phyloP scores from a whole-genome alignment of 345 rosid species.

The Rhodomyrtus tomentosa region DNA sequence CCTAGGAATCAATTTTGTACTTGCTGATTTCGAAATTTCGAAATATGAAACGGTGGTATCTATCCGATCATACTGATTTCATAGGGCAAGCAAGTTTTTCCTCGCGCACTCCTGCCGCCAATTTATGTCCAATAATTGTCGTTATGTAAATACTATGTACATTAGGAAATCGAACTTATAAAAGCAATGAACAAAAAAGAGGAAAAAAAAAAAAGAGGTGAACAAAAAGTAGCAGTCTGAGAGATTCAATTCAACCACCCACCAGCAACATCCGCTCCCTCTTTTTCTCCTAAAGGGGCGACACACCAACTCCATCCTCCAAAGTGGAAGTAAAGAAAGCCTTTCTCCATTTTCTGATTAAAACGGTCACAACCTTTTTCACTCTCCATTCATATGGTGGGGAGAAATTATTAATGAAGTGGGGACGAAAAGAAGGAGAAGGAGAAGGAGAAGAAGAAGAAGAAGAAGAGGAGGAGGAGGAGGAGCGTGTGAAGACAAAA shows the following conservation, averaged over 20 bases:
- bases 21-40: background rate
- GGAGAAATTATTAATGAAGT: background rate
- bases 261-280: conserved; percentile 16
- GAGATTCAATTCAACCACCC: conserved; percentile 23
- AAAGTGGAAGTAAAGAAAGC: conserved; percentile 23
- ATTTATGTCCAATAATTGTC: background rate
- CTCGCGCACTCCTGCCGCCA: rapidly evolving
- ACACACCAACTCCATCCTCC: conserved; percentile 30
- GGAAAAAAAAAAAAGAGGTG: background rate
- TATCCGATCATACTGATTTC: rapidly evolving
- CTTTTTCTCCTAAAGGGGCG: conserved; percentile 17
- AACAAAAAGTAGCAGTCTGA: conserved; percentile 3
- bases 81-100: background rate
- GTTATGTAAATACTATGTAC: background rate
- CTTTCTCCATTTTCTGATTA: background rate
- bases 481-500: conserved; percentile 25
- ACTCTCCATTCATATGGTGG: background rate
- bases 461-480: conserved; percentile 8
- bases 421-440: conserved; percentile 13
- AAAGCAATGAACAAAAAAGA: background rate
- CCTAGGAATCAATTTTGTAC: background rate
- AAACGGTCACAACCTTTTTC: background rate
- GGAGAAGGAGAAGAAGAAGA: conserved; percentile 1
- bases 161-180: background rate
- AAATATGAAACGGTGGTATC: background rate